phyloP scores from a whole-genome alignment of 2,329 filamentous ascomycete genomes.

The Parafenestella ontariensis region DNA sequence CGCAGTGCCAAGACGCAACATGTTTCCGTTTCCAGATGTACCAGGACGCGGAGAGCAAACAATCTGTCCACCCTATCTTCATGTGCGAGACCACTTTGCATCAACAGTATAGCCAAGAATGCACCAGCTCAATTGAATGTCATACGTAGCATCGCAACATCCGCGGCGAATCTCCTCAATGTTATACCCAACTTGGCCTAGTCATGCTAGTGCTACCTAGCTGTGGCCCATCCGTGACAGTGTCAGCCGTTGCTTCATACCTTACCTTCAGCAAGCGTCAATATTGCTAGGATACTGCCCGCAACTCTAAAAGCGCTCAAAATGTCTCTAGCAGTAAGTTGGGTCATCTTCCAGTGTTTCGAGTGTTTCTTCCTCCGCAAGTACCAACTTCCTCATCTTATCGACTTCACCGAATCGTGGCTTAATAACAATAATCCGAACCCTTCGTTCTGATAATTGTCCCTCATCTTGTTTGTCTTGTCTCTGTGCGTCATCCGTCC shows the following conservation, averaged over 20 bases:
- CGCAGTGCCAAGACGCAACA: constrained; percentile 24
- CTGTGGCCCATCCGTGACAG: constrained; percentile 10
- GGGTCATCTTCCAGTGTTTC: neutral
- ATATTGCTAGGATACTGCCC: neutral
- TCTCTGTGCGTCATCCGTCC: no score
- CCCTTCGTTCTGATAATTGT: no score
- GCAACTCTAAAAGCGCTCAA: constrained; percentile 23
- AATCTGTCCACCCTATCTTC: neutral
- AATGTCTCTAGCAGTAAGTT: constrained; percentile 44
- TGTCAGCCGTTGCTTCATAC: constrained; percentile 1
- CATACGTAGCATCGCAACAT: neutral
- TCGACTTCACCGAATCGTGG: neutral
- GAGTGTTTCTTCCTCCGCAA: neutral
- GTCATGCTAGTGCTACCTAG: constrained; percentile 13
- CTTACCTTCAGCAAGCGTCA: neutral
- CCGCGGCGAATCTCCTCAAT: constrained; percentile 4
- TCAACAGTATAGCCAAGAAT: neutral
- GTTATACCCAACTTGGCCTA: constrained; percentile 19
- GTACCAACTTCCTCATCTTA: neutral
- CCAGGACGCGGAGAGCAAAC: neutral
- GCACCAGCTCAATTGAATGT: neutral
- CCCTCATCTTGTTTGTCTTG: no score
- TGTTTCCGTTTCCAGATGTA: neutral
- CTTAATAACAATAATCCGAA: no score
- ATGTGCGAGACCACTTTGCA: neutral